A percentile compares a stretch with the other conserved stretches of the same genome.
phyloP scores from a whole-genome alignment of 2,329 filamentous ascomycete species.

The Exserohilum turcica region DNA sequence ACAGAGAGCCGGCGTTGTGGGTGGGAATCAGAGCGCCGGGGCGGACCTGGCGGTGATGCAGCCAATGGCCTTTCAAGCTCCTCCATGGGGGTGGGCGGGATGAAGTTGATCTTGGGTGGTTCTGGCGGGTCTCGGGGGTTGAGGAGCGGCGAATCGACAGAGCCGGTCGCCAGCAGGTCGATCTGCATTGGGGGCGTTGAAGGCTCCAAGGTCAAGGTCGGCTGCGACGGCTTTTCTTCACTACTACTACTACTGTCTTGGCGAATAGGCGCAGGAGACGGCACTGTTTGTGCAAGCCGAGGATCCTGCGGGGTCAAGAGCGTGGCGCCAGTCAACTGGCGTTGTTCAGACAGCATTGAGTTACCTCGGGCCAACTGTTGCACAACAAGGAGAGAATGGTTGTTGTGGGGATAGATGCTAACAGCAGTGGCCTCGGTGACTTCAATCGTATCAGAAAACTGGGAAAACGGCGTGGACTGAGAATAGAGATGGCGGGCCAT shows the following conservation, averaged over 20 bases:
- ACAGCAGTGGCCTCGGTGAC: slow-evolving; percentile 66
- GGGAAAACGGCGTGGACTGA: slow-evolving; percentile 56
- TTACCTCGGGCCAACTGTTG: slow-evolving; percentile 53
- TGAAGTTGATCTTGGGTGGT: slow-evolving; percentile 61
- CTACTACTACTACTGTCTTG: slow-evolving; percentile 8
- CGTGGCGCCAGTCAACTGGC: slow-evolving; percentile 20
- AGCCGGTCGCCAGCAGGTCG: slow-evolving; percentile 23
- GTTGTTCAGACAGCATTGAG: slow-evolving; percentile 27
- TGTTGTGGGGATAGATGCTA: slow-evolving; percentile 66
- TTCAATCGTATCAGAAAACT: slow-evolving; percentile 60
- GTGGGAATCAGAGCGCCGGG: slow-evolving; percentile 40
- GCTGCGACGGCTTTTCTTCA: slow-evolving; percentile 21
- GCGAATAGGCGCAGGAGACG: slow-evolving; percentile 26
- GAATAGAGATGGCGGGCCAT: slow-evolving; percentile 54
- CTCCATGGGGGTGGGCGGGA: slow-evolving; percentile 59
- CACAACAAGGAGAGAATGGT: slow-evolving; percentile 67
- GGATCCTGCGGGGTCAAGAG: slow-evolving; percentile 25
- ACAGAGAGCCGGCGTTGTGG: slow-evolving; percentile 49
- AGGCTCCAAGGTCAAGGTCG: slow-evolving; percentile 41
- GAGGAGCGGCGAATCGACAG: slow-evolving; percentile 62
- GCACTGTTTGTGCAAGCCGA: slow-evolving; percentile 23
- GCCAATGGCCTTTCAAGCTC: slow-evolving; percentile 52
- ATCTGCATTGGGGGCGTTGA: slow-evolving; percentile 46
- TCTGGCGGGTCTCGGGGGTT: slow-evolving; percentile 63
- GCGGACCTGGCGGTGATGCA: slow-evolving; percentile 36